These are phyloP conservation scores for Kuraishia piskuri DNA, from an alignment of 805 yeast species.

Conservation along the genomic window DNA sequence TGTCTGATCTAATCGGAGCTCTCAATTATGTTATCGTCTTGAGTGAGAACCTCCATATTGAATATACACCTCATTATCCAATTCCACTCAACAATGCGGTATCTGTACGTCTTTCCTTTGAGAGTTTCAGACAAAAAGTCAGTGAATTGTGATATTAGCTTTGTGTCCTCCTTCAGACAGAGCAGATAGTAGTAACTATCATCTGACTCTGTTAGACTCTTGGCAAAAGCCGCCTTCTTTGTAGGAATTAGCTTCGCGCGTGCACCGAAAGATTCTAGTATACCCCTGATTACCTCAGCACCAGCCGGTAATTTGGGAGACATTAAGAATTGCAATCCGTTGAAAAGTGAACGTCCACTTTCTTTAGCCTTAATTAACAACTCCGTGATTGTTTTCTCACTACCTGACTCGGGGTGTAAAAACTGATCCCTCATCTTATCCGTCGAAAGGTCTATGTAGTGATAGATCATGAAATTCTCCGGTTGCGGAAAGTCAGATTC, in stretches of 20 bases:
- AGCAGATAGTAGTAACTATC: constrained; percentile 16
- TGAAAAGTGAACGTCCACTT: constrained; percentile 30
- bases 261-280: constrained; percentile 55
- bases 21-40: background rate
- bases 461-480: background rate
- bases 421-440: constrained; percentile 26
- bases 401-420: constrained; percentile 13
- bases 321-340: constrained; percentile 40
- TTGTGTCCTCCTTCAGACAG: constrained; percentile 22
- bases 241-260: constrained; percentile 12
- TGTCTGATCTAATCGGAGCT: background rate
- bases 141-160: constrained; percentile 20
- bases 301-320: constrained; percentile 58
- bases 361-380: constrained; percentile 11
- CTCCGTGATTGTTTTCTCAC: constrained; percentile 9
- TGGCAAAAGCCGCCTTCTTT: constrained; percentile 9
- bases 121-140: constrained; percentile 7
- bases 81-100: constrained; percentile 48
- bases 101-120: constrained; percentile 13
- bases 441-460: constrained; percentile 11
- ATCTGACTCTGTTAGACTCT: constrained; percentile 8
- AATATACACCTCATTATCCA: constrained; percentile 55
- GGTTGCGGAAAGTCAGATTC: background rate
- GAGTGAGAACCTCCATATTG: constrained; percentile 24
- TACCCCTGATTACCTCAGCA: constrained; percentile 40